These are phyloP conservation scores for Diplodia scrobiculata DNA, from an alignment of 2,329 filamentous ascomycete genomes.

Conservation along the genomic window DNA sequence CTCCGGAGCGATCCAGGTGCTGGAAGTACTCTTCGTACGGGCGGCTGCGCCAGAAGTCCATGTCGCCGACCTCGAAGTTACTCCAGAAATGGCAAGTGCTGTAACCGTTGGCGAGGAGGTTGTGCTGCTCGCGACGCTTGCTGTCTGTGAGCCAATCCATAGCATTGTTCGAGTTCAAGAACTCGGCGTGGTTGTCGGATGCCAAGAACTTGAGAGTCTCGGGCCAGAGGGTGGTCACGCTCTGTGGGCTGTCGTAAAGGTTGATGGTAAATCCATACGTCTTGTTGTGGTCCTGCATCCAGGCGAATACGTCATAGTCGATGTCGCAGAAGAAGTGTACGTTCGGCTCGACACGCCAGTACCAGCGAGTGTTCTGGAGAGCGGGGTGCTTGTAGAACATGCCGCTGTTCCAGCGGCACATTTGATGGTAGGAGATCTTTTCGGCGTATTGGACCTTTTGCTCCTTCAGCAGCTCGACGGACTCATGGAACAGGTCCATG, in stretches of 20 bases:
- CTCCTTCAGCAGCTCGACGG: slow-evolving; percentile 77
- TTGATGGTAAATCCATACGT: slow-evolving; percentile 99
- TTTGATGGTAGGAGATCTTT: slow-evolving; percentile 91
- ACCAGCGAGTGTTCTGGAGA: slow-evolving; percentile 78
- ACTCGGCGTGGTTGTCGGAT: slow-evolving; percentile 68
- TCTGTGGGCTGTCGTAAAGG: slow-evolving; percentile 87
- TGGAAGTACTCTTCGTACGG: slow-evolving; percentile 95
- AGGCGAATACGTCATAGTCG: slow-evolving; percentile 97
- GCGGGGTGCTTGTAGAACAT: slow-evolving; percentile 97
- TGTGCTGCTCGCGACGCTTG: slow-evolving; percentile 74
- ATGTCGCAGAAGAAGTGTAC: slow-evolving; percentile 99
- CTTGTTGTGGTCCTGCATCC: slow-evolving; percentile 98
- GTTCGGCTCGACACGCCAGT: slow-evolving; percentile 98
- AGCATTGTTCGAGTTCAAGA: slow-evolving; percentile 81
- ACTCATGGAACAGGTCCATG: slow-evolving; percentile 79
- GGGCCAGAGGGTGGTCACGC: slow-evolving; percentile 89
- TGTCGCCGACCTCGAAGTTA: slow-evolving; percentile 94
- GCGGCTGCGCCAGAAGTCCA: slow-evolving; percentile 89
- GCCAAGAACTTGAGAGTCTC: slow-evolving; percentile 89
- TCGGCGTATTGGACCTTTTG: slow-evolving; percentile 87
- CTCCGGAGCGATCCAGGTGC: slow-evolving; percentile 87
- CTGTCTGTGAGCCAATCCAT: slow-evolving; percentile 84
- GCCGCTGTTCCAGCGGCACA: slow-evolving; percentile 99
- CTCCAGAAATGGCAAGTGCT: slow-evolving; percentile 99
- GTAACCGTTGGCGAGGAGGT: slow-evolving; percentile 82